A percentile compares a stretch with the other conserved stretches of the same genome.
These are phyloP conservation scores for Naumovozyma castellii DNA, from an alignment of 805 yeast genomes.

Conservation along the genomic window DNA sequence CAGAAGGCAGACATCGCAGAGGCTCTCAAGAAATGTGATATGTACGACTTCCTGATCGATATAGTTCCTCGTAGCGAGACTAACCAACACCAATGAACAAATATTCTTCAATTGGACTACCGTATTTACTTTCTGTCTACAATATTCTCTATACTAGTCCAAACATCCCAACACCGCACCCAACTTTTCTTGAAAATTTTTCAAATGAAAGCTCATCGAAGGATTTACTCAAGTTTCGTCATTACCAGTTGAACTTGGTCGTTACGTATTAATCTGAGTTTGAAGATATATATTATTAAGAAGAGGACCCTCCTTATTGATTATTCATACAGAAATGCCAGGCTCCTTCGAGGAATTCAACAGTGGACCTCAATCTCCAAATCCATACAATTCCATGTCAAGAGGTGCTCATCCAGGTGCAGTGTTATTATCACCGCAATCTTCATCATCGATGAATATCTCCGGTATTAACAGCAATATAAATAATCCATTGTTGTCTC, in stretches of 20 bases:
- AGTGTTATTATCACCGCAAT: slow-evolving; percentile 29
- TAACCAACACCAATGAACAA: slow-evolving; percentile 43
- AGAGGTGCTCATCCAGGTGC: slow-evolving; percentile 36
- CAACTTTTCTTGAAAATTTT: not conserved
- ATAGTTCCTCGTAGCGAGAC: slow-evolving; percentile 87
- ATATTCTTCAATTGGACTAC: not conserved
- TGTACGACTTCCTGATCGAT: slow-evolving; percentile 95
- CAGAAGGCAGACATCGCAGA: slow-evolving; percentile 93
- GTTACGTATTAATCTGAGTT: no score
- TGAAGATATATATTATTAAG: no score
- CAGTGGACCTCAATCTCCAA: slow-evolving; percentile 4
- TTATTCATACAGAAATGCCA: no score
- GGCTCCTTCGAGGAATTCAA: not conserved
- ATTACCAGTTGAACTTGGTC: no score
- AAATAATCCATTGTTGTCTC: slow-evolving; percentile 1
- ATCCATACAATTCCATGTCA: slow-evolving; percentile 4
- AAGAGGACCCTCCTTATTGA: no score
- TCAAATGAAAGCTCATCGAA: no score
- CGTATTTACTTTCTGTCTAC: no score
- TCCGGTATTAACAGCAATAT: slow-evolving; percentile 3
- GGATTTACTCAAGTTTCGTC: no score
- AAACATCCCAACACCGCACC: not conserved
- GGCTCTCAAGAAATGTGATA: slow-evolving; percentile 87
- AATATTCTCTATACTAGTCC: no score
- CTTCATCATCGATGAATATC: slow-evolving; percentile 6